phyloP scores from a whole-genome alignment of 352 stramenopile genomes.

The Phytophthora multivora region DNA sequence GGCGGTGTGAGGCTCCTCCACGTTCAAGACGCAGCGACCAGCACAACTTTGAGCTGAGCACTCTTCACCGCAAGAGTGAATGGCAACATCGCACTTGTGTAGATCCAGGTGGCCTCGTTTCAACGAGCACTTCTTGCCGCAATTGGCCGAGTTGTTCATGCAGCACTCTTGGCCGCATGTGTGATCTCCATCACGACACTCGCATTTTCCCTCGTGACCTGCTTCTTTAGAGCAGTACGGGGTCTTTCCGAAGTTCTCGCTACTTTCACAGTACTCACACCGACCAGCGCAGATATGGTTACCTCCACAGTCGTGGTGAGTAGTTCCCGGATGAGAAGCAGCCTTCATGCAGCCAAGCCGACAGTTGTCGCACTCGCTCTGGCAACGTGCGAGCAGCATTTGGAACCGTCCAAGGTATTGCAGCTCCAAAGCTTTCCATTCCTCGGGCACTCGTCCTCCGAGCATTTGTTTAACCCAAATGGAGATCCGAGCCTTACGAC shows the following conservation, averaged over 20 bases:
- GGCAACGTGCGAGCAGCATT: slow-evolving; percentile 60
- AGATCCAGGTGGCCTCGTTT: slow-evolving; percentile 47
- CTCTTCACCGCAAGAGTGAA: slow-evolving; percentile 60
- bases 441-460: slow-evolving; percentile 41
- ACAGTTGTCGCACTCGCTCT: slow-evolving; percentile 55
- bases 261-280: slow-evolving; percentile 59
- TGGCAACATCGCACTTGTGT: slow-evolving; percentile 58
- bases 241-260: slow-evolving; percentile 26
- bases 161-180: slow-evolving; percentile 59
- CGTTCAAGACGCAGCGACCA: slow-evolving; percentile 53
- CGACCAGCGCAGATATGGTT: slow-evolving; percentile 48
- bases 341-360: slow-evolving; percentile 71
- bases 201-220: slow-evolving; percentile 70
- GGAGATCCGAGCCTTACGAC: slow-evolving; percentile 52
- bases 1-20: slow-evolving; percentile 50
- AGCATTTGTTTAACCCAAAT: slow-evolving; percentile 52
- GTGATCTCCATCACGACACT: slow-evolving; percentile 66
- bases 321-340: slow-evolving; percentile 34
- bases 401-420: slow-evolving; percentile 53
- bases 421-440: slow-evolving; percentile 54
- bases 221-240: slow-evolving; percentile 55
- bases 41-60: slow-evolving; percentile 53
- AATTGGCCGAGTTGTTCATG: slow-evolving; percentile 54
- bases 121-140: slow-evolving; percentile 47
- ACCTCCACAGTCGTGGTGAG: slow-evolving; percentile 54